Conservation (phyloP, 2,329 filamentous ascomycete genomes). For the Colletotrichum sp. region DNA sequence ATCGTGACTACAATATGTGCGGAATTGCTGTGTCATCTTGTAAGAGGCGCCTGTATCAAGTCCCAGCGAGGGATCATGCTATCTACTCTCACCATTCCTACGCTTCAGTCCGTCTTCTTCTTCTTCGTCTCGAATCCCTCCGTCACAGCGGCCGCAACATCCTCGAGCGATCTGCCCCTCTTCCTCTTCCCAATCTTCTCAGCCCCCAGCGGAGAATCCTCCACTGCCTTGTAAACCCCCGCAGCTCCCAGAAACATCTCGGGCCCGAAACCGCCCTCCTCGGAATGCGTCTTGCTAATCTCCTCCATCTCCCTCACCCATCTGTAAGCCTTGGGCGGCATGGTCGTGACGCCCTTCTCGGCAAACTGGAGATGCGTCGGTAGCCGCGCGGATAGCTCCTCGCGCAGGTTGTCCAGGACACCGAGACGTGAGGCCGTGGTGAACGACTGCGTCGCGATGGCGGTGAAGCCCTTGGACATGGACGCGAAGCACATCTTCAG, state of each 20-base stretch:
- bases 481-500: conserved; percentile 72
- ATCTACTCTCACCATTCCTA: neutral
- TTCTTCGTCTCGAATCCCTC: conserved; percentile 54
- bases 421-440: conserved; percentile 70
- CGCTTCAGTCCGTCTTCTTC: conserved; percentile 35
- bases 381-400: conserved; percentile 56
- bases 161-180: conserved; percentile 61
- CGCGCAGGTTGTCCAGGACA: conserved; percentile 63
- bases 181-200: conserved; percentile 63
- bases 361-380: conserved; percentile 52
- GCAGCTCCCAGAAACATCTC: conserved; percentile 66
- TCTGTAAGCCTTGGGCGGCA: conserved; percentile 78
- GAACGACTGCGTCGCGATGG: conserved; percentile 73
- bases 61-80: neutral
- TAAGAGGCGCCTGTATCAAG: neutral
- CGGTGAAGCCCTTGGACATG: conserved; percentile 68
- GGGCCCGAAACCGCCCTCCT: conserved; percentile 66
- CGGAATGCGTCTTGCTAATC: conserved; percentile 69
- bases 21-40: neutral
- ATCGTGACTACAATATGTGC: neutral
- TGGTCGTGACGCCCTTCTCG: conserved; percentile 57
- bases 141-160: conserved; percentile 55
- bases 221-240: conserved; percentile 64
- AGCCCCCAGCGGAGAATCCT: conserved; percentile 63
- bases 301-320: conserved; percentile 83